Percentiles rank a stretch among this genome's conserved stretches.
Evolutionary conservation across 139 green algal genomes (phyloP).

Genomic region (Penium margaritaceum): DNA sequence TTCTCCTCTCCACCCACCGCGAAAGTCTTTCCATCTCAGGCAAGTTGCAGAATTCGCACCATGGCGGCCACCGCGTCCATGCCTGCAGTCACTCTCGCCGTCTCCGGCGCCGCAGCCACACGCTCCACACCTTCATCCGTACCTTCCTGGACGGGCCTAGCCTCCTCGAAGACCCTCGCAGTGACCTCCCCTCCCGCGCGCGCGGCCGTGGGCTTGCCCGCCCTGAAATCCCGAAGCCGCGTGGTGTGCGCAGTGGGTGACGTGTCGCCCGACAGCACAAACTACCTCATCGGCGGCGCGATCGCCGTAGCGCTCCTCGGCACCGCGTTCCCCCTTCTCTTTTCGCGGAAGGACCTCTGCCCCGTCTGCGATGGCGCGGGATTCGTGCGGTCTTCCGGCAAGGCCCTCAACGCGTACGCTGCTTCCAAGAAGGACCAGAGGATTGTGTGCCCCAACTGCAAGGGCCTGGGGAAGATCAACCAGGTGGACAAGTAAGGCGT

Average conservation of each 20-base stretch:
- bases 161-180: too few relatives aligned
- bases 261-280: slow-evolving; percentile 27
- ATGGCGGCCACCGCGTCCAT: too few relatives aligned
- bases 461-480: slow-evolving; percentile 33
- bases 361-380: slow-evolving; percentile 39
- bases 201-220: too few relatives aligned
- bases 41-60: too few relatives aligned
- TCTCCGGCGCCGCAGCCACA: too few relatives aligned
- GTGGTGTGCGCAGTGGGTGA: slow-evolving; percentile 35
- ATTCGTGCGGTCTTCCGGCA: slow-evolving; percentile 20
- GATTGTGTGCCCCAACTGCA: slow-evolving; percentile 40
- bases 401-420: slow-evolving; percentile 22
- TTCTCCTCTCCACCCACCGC: too few relatives aligned
- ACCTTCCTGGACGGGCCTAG: too few relatives aligned
- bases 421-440: slow-evolving; percentile 26
- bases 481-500: slow-evolving; percentile 21
- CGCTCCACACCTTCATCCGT: too few relatives aligned
- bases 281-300: slow-evolving; percentile 40
- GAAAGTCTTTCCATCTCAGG: too few relatives aligned
- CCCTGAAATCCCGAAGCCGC: too few relatives aligned
- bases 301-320: slow-evolving; percentile 38
- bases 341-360: slow-evolving; percentile 36
- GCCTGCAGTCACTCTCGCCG: too few relatives aligned
- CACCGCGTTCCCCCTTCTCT: slow-evolving; percentile 36
- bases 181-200: too few relatives aligned